These are phyloP conservation scores for Crithidia sp. DNA, from an alignment of 208 protist species.

Conservation along the genomic window DNA sequence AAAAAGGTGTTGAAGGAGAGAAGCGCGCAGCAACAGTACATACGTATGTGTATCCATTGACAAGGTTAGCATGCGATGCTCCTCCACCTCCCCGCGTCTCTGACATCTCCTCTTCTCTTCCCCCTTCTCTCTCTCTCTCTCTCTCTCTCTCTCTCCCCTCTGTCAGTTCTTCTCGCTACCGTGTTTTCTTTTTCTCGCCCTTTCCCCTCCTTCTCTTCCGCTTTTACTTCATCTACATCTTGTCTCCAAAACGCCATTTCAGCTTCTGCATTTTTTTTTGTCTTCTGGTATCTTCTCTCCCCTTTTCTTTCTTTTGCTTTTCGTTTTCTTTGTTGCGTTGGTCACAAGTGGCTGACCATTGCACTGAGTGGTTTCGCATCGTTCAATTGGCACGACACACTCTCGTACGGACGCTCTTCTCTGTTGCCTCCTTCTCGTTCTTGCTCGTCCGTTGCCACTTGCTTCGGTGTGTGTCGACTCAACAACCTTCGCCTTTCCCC, in stretches of 20 bases:
- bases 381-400: too few relatives aligned
- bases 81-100: too few relatives aligned
- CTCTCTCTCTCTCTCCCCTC: too few relatives aligned
- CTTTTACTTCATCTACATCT: neutral
- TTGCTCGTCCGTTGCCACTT: neutral
- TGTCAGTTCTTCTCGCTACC: too few relatives aligned
- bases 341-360: neutral
- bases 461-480: neutral
- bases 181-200: neutral
- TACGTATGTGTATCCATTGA: too few relatives aligned
- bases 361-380: neutral
- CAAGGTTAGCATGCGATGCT: too few relatives aligned
- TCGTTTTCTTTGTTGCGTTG: neutral
- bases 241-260: neutral
- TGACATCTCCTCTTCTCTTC: too few relatives aligned
- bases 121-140: too few relatives aligned
- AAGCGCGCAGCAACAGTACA: too few relatives aligned
- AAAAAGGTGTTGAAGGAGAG: too few relatives aligned
- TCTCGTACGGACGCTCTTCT: neutral
- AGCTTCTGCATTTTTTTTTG: conserved; percentile 1
- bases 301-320: neutral
- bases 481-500: neutral
- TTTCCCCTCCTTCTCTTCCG: neutral
- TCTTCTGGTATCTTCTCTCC: neutral
- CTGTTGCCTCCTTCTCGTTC: neutral